Evolutionary conservation across 108 stramenopile genomes (phyloP), one percentile per base, ranked within the genome.

Genomic region (Cyclotella cryptica): DNA sequence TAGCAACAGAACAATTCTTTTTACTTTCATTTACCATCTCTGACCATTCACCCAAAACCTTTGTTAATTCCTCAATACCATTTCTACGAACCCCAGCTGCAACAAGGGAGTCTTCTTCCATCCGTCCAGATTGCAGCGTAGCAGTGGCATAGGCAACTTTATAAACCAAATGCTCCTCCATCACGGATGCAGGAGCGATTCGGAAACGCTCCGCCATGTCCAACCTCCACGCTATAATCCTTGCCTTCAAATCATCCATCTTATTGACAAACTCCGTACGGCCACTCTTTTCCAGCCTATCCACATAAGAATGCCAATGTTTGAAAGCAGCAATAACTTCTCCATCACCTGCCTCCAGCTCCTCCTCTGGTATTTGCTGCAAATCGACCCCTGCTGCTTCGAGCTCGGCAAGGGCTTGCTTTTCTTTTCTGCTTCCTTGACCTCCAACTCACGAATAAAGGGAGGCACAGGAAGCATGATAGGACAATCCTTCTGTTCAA

Each of bases 291-390:
- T 78, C 66, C 45, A 87, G 28, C 15, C 49, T 42, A 13, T 89
- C 87, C 27, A 91, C 29, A 49, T 85, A 87, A 27, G 65, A 77
- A 63, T 82, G 67, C 94, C 92, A 95, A 45, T 74, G 87, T 47
- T 77, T 70, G 78, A 84, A 85, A 11, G 94, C 90, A 28, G 84
- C 74, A 63, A 93, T 88, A 46, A 84, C 88, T 66, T 87, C 88
- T 41, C 92, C 94, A 71, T 92, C 94, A 35, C 91, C 94, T 12
- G 64, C 47, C 72, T 91, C 85, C 30, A 88, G 51, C 80, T 95
- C 94, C 53, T 84, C 68, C 45, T 82, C 46, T 44, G 94, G 94
- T 7, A 95, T 73, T 40, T 85, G 77, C 21, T 88, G 82, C 30
- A 85, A 47, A 28, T 84, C 77, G 13, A 91, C 80, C 29, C 90